Conservation (phyloP, 352 stramenopile genomes). For the Globisporangium parvum region DNA sequence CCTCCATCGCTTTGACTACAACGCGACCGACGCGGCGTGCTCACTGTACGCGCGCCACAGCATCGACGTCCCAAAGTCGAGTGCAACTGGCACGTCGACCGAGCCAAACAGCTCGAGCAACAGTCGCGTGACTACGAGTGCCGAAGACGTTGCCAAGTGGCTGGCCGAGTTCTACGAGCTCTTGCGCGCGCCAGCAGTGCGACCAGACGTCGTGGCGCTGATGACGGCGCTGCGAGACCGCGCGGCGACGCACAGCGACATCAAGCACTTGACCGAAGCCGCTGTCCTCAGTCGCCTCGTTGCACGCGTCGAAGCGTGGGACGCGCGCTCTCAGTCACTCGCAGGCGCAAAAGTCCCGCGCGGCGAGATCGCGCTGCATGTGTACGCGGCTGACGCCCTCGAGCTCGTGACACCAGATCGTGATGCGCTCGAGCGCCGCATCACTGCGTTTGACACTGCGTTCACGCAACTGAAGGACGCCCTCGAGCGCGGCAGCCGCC, state of each 20-base stretch:
- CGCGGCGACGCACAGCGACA: conserved; percentile 14
- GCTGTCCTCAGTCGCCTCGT: conserved; percentile 52
- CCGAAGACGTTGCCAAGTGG: conserved; percentile 53
- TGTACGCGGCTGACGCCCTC: conserved; percentile 60
- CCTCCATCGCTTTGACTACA: conserved; percentile 80
- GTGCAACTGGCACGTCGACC: conserved; percentile 1
- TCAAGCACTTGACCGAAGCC: conserved; percentile 37
- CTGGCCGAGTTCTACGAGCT: conserved; percentile 58
- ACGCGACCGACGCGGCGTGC: conserved; percentile 69
- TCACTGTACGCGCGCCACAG: conserved; percentile 78
- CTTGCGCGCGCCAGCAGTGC: conserved; percentile 34
- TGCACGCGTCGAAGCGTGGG: conserved; percentile 46
- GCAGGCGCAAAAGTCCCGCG: conserved; percentile 33
- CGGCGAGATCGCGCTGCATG: conserved; percentile 34
- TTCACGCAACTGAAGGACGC: conserved; percentile 60
- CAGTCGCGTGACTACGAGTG: conserved; percentile 5
- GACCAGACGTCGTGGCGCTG: conserved; percentile 27
- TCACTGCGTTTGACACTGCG: conserved; percentile 49
- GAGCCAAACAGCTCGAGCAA: not conserved
- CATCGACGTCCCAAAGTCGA: conserved; percentile 53
- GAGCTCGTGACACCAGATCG: conserved; percentile 38
- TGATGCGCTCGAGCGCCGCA: conserved; percentile 24
- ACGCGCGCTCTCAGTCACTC: conserved; percentile 27
- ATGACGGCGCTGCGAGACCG: conserved; percentile 33
- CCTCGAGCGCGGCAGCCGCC: conserved; percentile 52